These are phyloP conservation scores for Backusella mclennaniae DNA, from an alignment of 192 early-diverging fungal species.

Conservation along the genomic window DNA sequence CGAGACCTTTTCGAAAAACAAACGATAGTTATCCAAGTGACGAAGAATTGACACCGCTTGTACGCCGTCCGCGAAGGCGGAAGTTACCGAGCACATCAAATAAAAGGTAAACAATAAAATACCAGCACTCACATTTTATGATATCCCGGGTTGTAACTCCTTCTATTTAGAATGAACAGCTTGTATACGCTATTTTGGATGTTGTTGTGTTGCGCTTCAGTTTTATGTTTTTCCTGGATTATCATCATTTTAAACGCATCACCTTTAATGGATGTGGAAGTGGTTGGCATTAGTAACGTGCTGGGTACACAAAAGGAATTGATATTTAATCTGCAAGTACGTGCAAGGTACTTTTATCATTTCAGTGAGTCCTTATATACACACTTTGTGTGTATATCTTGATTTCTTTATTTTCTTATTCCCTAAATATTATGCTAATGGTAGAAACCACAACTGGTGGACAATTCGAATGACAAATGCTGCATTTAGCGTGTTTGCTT, in stretches of 20 bases:
- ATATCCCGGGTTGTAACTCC: background rate
- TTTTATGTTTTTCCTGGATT: background rate
- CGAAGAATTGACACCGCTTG: conserved; percentile 19
- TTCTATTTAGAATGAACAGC: background rate
- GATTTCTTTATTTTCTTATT: background rate
- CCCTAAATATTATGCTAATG: background rate
- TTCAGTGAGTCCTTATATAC: background rate
- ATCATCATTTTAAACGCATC: conserved; percentile 18
- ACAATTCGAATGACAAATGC: conserved; percentile 53
- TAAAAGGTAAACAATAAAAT: conserved; percentile 19
- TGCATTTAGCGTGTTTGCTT: conserved; percentile 65
- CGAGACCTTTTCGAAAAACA: background rate
- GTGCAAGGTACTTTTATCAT: conserved; percentile 32
- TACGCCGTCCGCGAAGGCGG: conserved; percentile 9
- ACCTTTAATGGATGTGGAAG: conserved; percentile 22
- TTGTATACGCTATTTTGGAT: conserved; percentile 11
- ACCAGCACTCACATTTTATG: background rate
- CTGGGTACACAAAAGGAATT: conserved; percentile 65
- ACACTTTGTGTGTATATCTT: background rate
- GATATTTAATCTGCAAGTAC: conserved; percentile 61
- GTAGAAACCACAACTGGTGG: conserved; percentile 56
- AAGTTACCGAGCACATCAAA: conserved; percentile 10
- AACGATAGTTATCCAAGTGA: conserved; percentile 28
- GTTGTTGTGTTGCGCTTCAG: background rate
- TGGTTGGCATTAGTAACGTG: conserved; percentile 51